These are phyloP conservation scores for Didymella pomorum DNA, from an alignment of 2,329 filamentous ascomycete species.

Conservation along the genomic window DNA sequence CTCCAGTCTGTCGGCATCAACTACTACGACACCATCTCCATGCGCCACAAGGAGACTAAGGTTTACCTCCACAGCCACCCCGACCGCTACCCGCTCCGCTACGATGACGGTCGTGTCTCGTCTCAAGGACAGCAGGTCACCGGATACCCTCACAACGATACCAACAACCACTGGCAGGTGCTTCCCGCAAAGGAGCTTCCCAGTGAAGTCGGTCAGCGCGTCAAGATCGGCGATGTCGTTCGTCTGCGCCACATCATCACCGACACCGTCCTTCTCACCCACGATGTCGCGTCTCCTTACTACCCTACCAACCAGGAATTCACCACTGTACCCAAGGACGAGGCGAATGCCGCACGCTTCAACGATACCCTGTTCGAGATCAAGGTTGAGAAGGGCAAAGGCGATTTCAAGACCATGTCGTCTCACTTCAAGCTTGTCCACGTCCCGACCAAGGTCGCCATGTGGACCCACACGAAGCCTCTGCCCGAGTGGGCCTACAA, in stretches of 20 bases:
- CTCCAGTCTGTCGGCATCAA: constrained; percentile 85
- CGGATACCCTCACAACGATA: constrained; percentile 97
- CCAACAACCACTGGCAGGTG: constrained; percentile 98
- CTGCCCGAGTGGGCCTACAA: constrained; percentile 98
- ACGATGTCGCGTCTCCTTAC: constrained; percentile 96
- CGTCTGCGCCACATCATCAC: constrained; percentile 88
- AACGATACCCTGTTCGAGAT: constrained; percentile 96
- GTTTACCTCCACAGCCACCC: constrained; percentile 93
- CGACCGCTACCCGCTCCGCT: constrained; percentile 88
- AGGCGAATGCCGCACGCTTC: constrained; percentile 75
- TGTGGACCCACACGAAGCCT: constrained; percentile 97
- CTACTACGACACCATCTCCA: constrained; percentile 86
- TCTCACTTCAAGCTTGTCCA: constrained; percentile 97
- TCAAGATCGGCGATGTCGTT: constrained; percentile 85
- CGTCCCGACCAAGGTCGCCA: constrained; percentile 92
- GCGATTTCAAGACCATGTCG: constrained; percentile 89
- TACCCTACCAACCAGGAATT: constrained; percentile 99
- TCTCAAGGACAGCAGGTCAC: constrained; percentile 98
- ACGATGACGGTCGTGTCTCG: constrained; percentile 96
- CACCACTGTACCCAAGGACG: constrained; percentile 77
- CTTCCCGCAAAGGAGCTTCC: constrained; percentile 66
- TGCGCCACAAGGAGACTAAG: constrained; percentile 97
- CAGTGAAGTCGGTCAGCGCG: constrained; percentile 67
- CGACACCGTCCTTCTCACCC: constrained; percentile 84
- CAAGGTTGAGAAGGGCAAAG: constrained; percentile 81